Percentiles rank a stretch among this genome's conserved stretches.
Conservation (phyloP, 2,329 filamentous ascomycete species). For the Cercospora sp. region DNA sequence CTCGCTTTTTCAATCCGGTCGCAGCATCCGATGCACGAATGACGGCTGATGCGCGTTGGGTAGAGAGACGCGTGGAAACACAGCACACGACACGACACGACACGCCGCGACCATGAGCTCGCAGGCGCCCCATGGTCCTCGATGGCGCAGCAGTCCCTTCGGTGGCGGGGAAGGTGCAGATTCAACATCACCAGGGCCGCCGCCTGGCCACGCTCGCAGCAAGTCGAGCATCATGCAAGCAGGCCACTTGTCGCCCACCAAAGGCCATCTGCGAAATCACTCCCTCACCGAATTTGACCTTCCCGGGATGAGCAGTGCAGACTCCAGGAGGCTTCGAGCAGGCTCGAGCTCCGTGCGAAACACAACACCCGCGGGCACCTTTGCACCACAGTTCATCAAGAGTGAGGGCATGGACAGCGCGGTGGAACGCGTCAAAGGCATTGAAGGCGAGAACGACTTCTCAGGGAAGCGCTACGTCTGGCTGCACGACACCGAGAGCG, state of each 20-base stretch:
- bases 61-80: conserved; percentile 25
- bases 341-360: conserved; percentile 68
- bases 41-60: conserved; percentile 18
- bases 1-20: not conserved
- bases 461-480: conserved; percentile 98
- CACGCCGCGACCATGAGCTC: conserved; percentile 49
- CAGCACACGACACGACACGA: conserved; percentile 22
- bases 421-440: conserved; percentile 62
- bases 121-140: conserved; percentile 62
- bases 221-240: conserved; percentile 74
- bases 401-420: conserved; percentile 69
- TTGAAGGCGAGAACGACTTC: conserved; percentile 98
- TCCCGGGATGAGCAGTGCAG: conserved; percentile 24
- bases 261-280: conserved; percentile 65
- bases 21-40: conserved; percentile 2
- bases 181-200: conserved; percentile 65
- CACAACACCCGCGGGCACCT: conserved; percentile 72
- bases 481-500: conserved; percentile 81
- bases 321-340: conserved; percentile 41
- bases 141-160: conserved; percentile 81
- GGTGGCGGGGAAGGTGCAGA: conserved; percentile 61
- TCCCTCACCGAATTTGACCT: conserved; percentile 57
- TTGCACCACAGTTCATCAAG: conserved; percentile 95
- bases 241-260: conserved; percentile 49
- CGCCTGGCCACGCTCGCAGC: conserved; percentile 57